Evolutionary conservation across 805 yeast species (phyloP).

Genomic region (Brettanomyces sp.): DNA sequence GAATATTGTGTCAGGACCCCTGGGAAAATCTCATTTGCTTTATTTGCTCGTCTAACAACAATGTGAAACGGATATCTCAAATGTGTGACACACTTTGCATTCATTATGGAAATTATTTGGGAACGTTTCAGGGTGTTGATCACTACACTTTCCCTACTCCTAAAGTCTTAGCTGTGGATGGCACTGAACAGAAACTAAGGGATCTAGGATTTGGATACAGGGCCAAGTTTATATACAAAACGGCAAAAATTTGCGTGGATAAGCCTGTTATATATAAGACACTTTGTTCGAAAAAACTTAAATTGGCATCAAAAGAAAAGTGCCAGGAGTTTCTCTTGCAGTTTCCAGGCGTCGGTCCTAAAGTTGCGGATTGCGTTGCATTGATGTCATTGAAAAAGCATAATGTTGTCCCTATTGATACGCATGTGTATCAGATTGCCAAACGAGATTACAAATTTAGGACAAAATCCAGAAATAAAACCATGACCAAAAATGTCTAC

Average conservation of each 20-base stretch:
- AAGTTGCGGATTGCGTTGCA: conserved; percentile 95
- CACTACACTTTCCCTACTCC: conserved; percentile 75
- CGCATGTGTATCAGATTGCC: conserved; percentile 89
- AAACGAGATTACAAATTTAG: conserved; percentile 64
- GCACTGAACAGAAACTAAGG: conserved; percentile 28
- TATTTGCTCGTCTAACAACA: conserved; percentile 93
- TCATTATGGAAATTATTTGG: conserved; percentile 58
- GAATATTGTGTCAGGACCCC: conserved; percentile 89
- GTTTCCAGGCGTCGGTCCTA: conserved; percentile 90
- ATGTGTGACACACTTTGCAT: conserved; percentile 79
- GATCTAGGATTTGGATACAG: conserved; percentile 77
- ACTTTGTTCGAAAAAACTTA: conserved; percentile 23
- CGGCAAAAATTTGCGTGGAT: conserved; percentile 52
- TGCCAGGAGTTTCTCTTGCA: conserved; percentile 47
- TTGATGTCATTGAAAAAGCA: conserved; percentile 84
- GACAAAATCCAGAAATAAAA: conserved; percentile 19
- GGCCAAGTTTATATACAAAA: conserved; percentile 76
- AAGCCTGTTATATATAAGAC: conserved; percentile 28
- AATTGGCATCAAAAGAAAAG: conserved; percentile 32
- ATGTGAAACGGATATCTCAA: conserved; percentile 83
- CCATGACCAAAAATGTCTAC: conserved; percentile 44
- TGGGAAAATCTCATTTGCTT: conserved; percentile 92
- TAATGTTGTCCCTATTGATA: conserved; percentile 88
- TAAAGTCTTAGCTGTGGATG: conserved; percentile 30
- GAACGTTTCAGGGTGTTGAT: conserved; percentile 39